Evolutionary conservation across 148 eudicot species (phyloP).

Genomic region (Diospyros kaki): DNA sequence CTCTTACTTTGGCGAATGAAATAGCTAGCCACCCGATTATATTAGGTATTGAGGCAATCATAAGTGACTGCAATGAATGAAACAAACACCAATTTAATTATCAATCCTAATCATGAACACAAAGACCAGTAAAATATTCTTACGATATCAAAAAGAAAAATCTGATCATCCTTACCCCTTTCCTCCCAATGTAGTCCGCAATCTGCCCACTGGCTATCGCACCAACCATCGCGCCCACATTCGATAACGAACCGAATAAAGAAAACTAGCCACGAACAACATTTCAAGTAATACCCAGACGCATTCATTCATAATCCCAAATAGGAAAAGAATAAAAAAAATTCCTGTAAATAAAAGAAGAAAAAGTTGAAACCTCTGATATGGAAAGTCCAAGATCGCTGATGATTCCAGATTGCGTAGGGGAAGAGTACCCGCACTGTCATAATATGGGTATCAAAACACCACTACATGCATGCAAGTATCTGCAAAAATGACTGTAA

Average conservation of each 20-base stretch:
- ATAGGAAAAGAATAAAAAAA: background rate
- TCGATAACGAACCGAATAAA: constrained; percentile 79
- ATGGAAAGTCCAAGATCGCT: constrained; percentile 61
- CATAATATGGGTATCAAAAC: background rate
- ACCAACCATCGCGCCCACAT: constrained; percentile 95
- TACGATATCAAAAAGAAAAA: background rate
- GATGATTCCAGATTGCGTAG: constrained; percentile 65
- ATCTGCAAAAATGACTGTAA: background rate
- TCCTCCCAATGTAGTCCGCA: constrained; percentile 77
- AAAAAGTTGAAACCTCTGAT: constrained; percentile 45
- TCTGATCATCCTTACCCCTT: constrained; percentile 53
- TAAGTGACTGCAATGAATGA: constrained; percentile 39
- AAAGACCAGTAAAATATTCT: background rate
- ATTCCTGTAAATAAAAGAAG: background rate
- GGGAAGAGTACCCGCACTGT: constrained; percentile 89
- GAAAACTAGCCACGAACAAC: constrained; percentile 55
- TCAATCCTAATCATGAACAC: background rate
- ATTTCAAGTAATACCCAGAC: background rate
- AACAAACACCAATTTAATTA: constrained; percentile 1
- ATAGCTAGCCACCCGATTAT: constrained; percentile 58
- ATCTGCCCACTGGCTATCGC: constrained; percentile 90
- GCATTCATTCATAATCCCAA: background rate
- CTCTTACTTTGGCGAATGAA: constrained; percentile 52
- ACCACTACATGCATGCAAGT: background rate
- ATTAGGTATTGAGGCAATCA: constrained; percentile 64